phyloP scores from a whole-genome alignment of 225 moss, liverwort and hornwort species.

The Pseudoscleropodium purum region DNA sequence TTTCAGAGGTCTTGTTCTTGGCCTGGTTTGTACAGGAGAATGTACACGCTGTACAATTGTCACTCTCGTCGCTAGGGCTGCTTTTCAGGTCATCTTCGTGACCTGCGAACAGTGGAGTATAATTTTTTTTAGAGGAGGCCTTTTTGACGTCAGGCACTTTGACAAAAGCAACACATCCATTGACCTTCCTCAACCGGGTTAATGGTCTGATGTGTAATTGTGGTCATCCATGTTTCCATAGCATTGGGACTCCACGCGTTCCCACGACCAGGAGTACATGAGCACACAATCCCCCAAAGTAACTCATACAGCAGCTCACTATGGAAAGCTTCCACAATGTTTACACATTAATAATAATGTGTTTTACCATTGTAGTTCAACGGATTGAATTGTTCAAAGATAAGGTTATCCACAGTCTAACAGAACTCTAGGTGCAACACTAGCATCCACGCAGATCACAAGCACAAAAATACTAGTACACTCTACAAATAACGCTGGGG shows the following conservation, averaged over 20 bases:
- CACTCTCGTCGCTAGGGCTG: neutral
- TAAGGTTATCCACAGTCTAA: neutral
- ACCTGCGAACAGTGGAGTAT: slow-evolving; percentile 4
- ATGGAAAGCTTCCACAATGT: neutral
- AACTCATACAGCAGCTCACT: neutral
- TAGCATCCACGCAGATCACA: neutral
- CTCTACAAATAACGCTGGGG: neutral
- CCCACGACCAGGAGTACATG: neutral
- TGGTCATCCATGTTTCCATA: neutral
- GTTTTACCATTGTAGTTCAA: neutral
- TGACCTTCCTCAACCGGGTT: neutral
- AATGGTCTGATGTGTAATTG: neutral
- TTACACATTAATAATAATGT: neutral
- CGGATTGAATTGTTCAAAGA: neutral
- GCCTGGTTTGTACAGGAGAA: neutral
- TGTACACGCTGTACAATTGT: neutral
- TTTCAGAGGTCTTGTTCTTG: neutral
- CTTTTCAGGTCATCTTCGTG: neutral
- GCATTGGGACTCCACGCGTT: neutral
- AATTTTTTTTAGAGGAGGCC: neutral
- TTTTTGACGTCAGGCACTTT: neutral
- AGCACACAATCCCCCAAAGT: neutral
- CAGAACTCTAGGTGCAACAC: neutral
- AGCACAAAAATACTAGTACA: neutral
- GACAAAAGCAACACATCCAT: neutral